Percentiles rank a stretch among this genome's conserved stretches.
phyloP scores from a whole-genome alignment of 2,329 filamentous ascomycete genomes.

The Neonectria faginata region DNA sequence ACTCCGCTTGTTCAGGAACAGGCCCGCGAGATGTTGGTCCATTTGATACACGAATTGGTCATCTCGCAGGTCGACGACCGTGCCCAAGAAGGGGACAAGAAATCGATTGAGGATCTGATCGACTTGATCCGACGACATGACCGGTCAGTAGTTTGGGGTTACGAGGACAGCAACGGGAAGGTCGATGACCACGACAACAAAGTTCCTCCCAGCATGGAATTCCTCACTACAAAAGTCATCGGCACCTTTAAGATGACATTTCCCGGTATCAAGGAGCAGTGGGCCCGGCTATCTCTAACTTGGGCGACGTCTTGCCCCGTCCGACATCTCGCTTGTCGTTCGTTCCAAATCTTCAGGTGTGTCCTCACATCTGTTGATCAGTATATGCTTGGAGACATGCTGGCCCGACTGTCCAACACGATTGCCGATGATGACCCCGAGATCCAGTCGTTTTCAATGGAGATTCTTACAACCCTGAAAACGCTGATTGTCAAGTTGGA shows the following conservation, averaged over 20 bases:
- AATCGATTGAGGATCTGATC: constrained; percentile 86
- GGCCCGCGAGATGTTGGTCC: constrained; percentile 96
- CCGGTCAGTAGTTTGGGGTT: constrained; percentile 87
- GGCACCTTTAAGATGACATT: constrained; percentile 87
- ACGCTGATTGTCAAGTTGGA: constrained; percentile 90
- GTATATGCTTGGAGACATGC: constrained; percentile 96
- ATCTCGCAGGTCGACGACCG: constrained; percentile 81
- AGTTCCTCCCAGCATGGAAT: constrained; percentile 88
- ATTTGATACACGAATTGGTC: constrained; percentile 95
- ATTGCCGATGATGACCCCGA: constrained; percentile 95
- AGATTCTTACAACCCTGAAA: constrained; percentile 93
- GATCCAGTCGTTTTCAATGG: constrained; percentile 97
- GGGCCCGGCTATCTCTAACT: constrained; percentile 88
- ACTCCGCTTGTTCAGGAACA: constrained; percentile 95
- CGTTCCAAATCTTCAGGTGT: constrained; percentile 96
- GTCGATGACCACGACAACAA: constrained; percentile 79
- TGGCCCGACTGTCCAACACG: constrained; percentile 93
- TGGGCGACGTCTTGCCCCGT: constrained; percentile 99
- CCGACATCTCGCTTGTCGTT: constrained; percentile 92
- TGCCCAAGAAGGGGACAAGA: constrained; percentile 70
- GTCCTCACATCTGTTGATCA: constrained; percentile 92
- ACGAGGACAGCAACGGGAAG: constrained; percentile 90
- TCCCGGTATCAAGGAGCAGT: constrained; percentile 88
- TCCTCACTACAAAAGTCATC: constrained; percentile 83
- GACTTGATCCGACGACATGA: constrained; percentile 89